Base-by-base conservation (phyloP, 106 monocot species). In the Ottelia alismoides region DNA sequence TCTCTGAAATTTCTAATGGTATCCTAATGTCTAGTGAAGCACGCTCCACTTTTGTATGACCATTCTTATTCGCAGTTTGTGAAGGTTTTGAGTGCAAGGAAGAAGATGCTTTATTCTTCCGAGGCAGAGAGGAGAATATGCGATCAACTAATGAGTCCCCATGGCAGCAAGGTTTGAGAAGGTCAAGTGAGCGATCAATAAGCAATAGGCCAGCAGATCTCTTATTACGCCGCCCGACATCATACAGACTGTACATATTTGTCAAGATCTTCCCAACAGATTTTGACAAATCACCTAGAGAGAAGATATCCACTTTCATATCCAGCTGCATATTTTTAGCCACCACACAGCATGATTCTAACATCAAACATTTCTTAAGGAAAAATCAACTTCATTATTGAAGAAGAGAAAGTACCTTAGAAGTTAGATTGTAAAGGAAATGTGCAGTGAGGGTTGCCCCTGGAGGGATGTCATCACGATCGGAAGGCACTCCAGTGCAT, bases 231-330 rank as follows among this genome's bases (percentile, higher is more conserved):
- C 92, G 79, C 30, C 85, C 82, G 40, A 98, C 98, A 71, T 98
- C 98, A 79, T 98, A 98, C 44, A 98, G 79, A 57, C 98, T 86
- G 20, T 89, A 90, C 98, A 98, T 98, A 60, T 90, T 82, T 45
- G 78, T 90, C 74, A 98, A 71, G 51, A 85, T 90, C 59, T 86
- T 90, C 51, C 98, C 98, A 51, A 98, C 76, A 58, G 48, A 57
- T 67, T 74, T 90, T 47, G 98, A 90, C 28, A 82, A 68, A 63
- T 79, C 90, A 31, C 98, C 98, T 30, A 98, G 53, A 47, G 98
- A 98, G 65, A 90, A 98, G 66, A 90, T 86, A 64, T 98, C 98
- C 64, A 98, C 45, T 79, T 90, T 98, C 60, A 98, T 53, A 73
- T 98, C 98, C 85, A 98, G 74, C 96, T 98, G 22, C 49, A 66